A percentile compares a stretch with the other conserved stretches of the same genome.
These are phyloP conservation scores for Fusarium pseudoanthophilum DNA, from an alignment of 2,329 filamentous ascomycete species.

Conservation along the genomic window DNA sequence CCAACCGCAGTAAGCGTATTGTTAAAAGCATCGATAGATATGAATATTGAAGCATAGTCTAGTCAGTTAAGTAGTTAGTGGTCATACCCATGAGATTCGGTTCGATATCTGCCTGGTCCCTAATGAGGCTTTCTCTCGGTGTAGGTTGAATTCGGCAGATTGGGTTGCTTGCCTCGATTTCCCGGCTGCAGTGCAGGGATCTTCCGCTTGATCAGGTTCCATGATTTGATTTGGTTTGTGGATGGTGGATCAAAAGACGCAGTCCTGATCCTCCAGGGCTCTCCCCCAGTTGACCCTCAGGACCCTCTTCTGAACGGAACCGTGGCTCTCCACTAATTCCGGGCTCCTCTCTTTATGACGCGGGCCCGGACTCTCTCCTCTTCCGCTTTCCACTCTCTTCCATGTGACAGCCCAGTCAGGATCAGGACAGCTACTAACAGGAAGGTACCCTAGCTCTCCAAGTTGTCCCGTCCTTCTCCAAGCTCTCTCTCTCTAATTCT, in stretches of 20 bases:
- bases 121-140: not conserved
- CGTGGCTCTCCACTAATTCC: constrained; percentile 12
- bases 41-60: constrained; percentile 12
- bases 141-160: not conserved
- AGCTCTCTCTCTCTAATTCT: not conserved
- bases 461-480: constrained; percentile 6
- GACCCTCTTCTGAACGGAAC: constrained; percentile 1
- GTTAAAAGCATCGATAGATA: constrained; percentile 20
- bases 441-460: constrained; percentile 13
- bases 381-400: constrained; percentile 36
- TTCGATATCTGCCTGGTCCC: not conserved
- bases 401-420: constrained; percentile 26
- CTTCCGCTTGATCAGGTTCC: not conserved
- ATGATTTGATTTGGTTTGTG: not conserved
- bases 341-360: constrained; percentile 27
- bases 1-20: constrained; percentile 34
- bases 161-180: not conserved
- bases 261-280: not conserved
- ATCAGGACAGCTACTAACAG: not conserved
- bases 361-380: constrained; percentile 21
- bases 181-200: constrained; percentile 30
- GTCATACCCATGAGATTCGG: not conserved
- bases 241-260: constrained; percentile 14
- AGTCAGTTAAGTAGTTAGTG: not conserved
- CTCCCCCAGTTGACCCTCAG: not conserved